Evolutionary conservation across 106 monocot species (phyloP).

Genomic region (Xerophyta viscosa): DNA sequence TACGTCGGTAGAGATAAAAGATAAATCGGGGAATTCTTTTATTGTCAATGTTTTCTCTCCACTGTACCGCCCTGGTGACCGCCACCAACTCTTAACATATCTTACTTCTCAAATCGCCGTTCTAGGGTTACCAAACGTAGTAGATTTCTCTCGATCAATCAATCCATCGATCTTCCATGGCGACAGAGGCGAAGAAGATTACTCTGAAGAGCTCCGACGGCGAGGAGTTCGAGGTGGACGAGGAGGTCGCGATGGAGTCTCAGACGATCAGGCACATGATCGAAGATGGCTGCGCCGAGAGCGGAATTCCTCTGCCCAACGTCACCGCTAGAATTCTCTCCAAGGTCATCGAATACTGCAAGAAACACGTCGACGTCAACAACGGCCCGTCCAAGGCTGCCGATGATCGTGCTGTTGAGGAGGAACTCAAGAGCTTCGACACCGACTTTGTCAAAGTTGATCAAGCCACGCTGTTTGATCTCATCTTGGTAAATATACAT

Average conservation of each 20-base stretch:
- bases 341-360: constrained; percentile 77
- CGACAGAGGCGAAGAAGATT: constrained; percentile 21
- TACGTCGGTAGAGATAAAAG: too few species aligned
- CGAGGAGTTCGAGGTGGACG: constrained; percentile 52
- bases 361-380: constrained; percentile 48
- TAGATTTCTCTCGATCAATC: not conserved
- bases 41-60: too few species aligned
- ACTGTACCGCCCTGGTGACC: not conserved
- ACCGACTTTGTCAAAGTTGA: constrained; percentile 23
- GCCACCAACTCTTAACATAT: not conserved
- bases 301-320: constrained; percentile 48
- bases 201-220: constrained; percentile 69
- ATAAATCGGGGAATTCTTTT: too few species aligned
- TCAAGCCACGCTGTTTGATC: constrained; percentile 29
- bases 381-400: constrained; percentile 1
- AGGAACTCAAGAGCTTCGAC: not conserved
- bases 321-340: constrained; percentile 46
- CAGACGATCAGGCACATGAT: constrained; percentile 55
- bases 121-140: not conserved
- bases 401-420: not conserved
- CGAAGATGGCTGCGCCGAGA: constrained; percentile 50
- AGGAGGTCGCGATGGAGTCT: constrained; percentile 51
- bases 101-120: not conserved
- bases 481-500: constrained; percentile 18
- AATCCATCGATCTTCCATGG: not conserved